Evolutionary conservation across 2,329 filamentous ascomycete species (phyloP).

Genomic region (Akanthomyces uredinophilus): DNA sequence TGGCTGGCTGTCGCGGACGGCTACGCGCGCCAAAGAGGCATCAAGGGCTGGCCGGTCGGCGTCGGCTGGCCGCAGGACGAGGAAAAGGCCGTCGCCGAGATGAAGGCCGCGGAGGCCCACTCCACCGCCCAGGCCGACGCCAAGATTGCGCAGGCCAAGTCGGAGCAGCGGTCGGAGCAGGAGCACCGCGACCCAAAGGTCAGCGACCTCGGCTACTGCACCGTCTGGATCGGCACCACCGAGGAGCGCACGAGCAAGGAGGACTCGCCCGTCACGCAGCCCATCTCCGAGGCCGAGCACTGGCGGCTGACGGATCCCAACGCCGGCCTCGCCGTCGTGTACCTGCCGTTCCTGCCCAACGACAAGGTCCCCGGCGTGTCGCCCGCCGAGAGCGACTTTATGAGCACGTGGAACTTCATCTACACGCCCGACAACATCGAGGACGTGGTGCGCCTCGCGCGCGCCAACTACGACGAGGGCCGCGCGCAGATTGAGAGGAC

Average conservation of each 20-base stretch:
- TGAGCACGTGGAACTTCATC: constrained; percentile 97
- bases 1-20: constrained; percentile 94
- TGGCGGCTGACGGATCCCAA: constrained; percentile 66
- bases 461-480: constrained; percentile 82
- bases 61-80: constrained; percentile 79
- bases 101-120: constrained; percentile 60
- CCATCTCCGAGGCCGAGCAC: constrained; percentile 57
- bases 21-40: constrained; percentile 81
- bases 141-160: constrained; percentile 58
- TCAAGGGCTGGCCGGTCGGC: constrained; percentile 92
- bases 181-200: constrained; percentile 32
- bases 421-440: constrained; percentile 91
- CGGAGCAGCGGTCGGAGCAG: constrained; percentile 36
- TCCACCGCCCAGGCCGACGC: constrained; percentile 55
- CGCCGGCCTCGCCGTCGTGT: constrained; percentile 83
- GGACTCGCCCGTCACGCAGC: constrained; percentile 47
- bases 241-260: constrained; percentile 60
- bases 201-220: constrained; percentile 80
- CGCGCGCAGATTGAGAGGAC: constrained; percentile 71
- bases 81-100: constrained; percentile 42
- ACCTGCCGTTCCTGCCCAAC: constrained; percentile 86
- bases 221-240: constrained; percentile 86
- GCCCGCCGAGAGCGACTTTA: constrained; percentile 75
- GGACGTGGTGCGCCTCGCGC: constrained; percentile 72
- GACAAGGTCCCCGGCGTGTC: constrained; percentile 75